Base-by-base conservation (phyloP, 2,329 filamentous ascomycete genomes). In the Fusarium luffae region DNA sequence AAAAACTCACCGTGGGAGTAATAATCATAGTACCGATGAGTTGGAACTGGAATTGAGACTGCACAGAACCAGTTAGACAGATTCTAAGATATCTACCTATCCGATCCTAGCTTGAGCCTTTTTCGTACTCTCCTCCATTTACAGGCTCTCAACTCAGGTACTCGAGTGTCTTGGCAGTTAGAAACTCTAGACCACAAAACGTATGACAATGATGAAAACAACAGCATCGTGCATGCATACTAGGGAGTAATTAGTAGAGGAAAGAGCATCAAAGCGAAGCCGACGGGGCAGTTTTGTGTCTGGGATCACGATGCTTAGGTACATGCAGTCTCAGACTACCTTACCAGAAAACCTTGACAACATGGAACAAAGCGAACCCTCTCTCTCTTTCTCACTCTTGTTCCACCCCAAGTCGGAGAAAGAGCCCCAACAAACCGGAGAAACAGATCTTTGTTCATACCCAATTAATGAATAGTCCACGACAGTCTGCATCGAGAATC, bases 121-220 rank as follows among this genome's bases (percentile, higher is more conserved):
- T 9, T 13, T 28, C 7, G 25, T 25, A n/a, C 18, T 41, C 25
- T n/a, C 23, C n/a, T 19, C 18, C 23, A 34, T 30, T 28, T 7
- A 21, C 19, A 21, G 16, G 48, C 27, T 27, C 48, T 11, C 21
- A n/a, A 63, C 28, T 42, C 42, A 48, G 32, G 28, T 19, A 14
- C 6, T 12, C 9, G 41, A 18, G 16, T 43, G 41, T 47, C n/a
- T 25, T 43, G 19, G 13, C 27, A 25, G 4, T 23, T 14, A 27
- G n/a, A 51, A 30, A 42, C n/a, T 62, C 19, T 63, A 37, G 58
- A 56, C 30, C 47, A 18, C 23, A 21, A 47, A 54, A 63, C 48
- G 58, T 63, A 63, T 44, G 58, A 63, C 47, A 28, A n/a, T 63
- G 28, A 63, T 54, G 37, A 60, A 61, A 44, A 32, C 1, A 44